These are phyloP conservation scores for Fusarium buxicola DNA, from an alignment of 2,329 filamentous ascomycete species.

Conservation along the genomic window DNA sequence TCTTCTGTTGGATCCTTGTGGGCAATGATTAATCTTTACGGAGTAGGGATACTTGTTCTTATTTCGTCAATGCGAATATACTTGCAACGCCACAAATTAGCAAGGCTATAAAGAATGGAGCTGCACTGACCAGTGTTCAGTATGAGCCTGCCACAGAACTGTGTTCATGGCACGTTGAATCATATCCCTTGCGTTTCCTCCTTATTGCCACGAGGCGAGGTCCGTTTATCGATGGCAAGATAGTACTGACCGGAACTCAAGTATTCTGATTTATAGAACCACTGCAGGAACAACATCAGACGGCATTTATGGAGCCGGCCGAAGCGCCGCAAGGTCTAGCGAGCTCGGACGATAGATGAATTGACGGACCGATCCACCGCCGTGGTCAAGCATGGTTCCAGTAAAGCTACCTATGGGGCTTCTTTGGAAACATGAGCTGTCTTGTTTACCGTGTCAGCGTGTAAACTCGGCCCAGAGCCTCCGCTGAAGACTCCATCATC, in stretches of 20 bases:
- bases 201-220: constrained; percentile 10
- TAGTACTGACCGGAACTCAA: neutral
- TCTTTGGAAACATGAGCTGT: constrained; percentile 16
- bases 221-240: constrained; percentile 3
- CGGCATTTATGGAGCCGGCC: constrained; percentile 27
- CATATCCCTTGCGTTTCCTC: constrained; percentile 1
- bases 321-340: constrained; percentile 16
- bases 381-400: constrained; percentile 9
- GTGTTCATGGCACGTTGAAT: constrained; percentile 27
- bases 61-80: neutral
- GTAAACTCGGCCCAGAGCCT: constrained; percentile 26
- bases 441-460: constrained; percentile 5
- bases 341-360: constrained; percentile 36
- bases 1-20: neutral
- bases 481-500: constrained; percentile 19
- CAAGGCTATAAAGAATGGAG: constrained; percentile 20
- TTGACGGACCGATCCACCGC: constrained; percentile 40
- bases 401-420: constrained; percentile 2
- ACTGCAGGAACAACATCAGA: constrained; percentile 26
- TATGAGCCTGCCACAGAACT: constrained; percentile 18
- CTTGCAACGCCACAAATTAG: constrained; percentile 16
- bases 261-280: constrained; percentile 2
- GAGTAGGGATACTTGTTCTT: no score
- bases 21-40: neutral
- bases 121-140: constrained; percentile 21